These are phyloP conservation scores for Crithidia bombi DNA, from an alignment of 208 protist species.

Conservation along the genomic window DNA sequence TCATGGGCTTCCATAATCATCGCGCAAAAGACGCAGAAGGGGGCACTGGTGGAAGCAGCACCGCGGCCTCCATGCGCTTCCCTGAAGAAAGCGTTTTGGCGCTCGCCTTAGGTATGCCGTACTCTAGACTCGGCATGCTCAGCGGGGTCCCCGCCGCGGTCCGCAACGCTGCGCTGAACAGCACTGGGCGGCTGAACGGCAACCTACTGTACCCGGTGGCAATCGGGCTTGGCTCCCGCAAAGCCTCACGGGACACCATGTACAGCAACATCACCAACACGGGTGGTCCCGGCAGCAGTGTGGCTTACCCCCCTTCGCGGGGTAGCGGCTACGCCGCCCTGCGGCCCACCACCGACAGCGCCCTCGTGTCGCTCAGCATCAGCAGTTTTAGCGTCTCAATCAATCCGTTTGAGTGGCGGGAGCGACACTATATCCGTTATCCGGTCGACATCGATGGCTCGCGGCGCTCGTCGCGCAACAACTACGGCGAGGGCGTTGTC, in stretches of 20 bases:
- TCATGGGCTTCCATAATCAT: constrained; percentile 11
- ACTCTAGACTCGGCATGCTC: constrained; percentile 25
- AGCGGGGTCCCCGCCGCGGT: constrained; percentile 9
- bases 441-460: constrained; percentile 61
- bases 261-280: not conserved
- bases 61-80: constrained; percentile 16
- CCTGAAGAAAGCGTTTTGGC: constrained; percentile 48
- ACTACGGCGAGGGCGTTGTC: constrained; percentile 80
- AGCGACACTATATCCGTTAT: constrained; percentile 47
- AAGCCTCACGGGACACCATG: constrained; percentile 5
- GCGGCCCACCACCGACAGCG: constrained; percentile 9
- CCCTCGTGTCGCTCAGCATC: constrained; percentile 44
- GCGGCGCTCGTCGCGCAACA: constrained; percentile 27
- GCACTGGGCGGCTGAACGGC: constrained; percentile 1
- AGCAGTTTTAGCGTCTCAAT: constrained; percentile 81
- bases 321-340: not conserved
- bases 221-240: constrained; percentile 8
- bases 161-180: constrained; percentile 9
- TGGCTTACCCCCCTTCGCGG: not conserved
- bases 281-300: not conserved
- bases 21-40: not conserved
- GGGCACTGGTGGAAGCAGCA: not conserved
- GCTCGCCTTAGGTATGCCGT: constrained; percentile 38
- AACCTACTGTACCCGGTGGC: not conserved
- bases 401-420: constrained; percentile 67